Evolutionary conservation across 2,329 filamentous ascomycete genomes (phyloP), one percentile per base, ranked within the genome.

Genomic region (Botryotinia narcissicola): DNA sequence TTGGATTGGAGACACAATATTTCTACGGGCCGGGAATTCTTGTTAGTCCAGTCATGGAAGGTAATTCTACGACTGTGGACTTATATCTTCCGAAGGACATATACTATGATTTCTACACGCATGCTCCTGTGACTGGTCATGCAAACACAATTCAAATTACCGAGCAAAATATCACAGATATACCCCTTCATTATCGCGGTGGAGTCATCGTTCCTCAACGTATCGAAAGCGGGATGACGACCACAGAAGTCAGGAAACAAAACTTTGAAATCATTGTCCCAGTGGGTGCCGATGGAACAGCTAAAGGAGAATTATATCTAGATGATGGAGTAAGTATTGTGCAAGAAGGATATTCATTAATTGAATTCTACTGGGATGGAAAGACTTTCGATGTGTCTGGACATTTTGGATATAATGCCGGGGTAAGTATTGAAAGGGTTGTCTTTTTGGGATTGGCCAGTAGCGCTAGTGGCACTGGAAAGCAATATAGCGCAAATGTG

Each of bases 221-320:
- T 59, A 80, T 82, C 35, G 84, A 83, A 73, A 83, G 85, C 20
- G 86, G 87, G 46, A 89, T 89, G 83, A 93, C 91, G 0, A 93
- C 91, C 0, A 86, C 85, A 0, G 87, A 87, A 61, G 83, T 93
- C 54, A 86, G 91, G 60, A 85, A 88, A 76, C 84, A 92, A 77
- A 85, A 90, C 76, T 95, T 95, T 83, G 87, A 91, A 80, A 83
- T 97, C 69, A 79, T 95, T 51, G 86, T 97, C 62, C 91, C 93
- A 0, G 86, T 92, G 0, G 89, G 87, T 9, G 79, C 80, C 0
- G 83, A 91, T 70, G 92, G 91, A 4, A 87, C 83, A 10, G 93
- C 93, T 0, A 81, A 80, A 1, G 93, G 93, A 0, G 84, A 85
- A 70, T 84, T 96, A 73, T 96, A 95, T 80, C 83, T 96, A 8